phyloP scores from a whole-genome alignment of 495 filamentous ascomycete genomes.

The Gamarada debralockiae region DNA sequence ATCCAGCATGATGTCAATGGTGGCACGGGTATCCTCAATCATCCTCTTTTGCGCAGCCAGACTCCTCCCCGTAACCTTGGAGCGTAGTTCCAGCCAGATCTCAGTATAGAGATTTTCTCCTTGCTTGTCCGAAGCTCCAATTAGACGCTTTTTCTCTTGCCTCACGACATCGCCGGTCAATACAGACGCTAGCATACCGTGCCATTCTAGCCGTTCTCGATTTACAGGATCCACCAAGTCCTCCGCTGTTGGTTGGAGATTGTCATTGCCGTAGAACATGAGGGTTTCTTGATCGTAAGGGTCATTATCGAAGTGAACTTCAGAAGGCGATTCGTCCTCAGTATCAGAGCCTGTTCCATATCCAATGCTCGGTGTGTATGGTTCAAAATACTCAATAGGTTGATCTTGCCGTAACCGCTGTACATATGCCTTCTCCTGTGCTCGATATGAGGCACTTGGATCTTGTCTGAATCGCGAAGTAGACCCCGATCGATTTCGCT shows the following conservation, averaged over 20 bases:
- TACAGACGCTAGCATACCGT: constrained; percentile 93
- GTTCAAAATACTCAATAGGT: constrained; percentile 66
- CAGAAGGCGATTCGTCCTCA: constrained; percentile 87
- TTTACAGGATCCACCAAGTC: constrained; percentile 86
- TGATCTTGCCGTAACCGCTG: constrained; percentile 64
- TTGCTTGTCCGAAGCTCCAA: constrained; percentile 72
- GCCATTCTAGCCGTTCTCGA: constrained; percentile 93
- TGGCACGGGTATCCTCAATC: constrained; percentile 72
- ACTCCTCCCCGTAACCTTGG: constrained; percentile 77
- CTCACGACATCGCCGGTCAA: constrained; percentile 95
- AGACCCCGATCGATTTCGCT: constrained; percentile 48
- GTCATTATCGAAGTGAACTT: constrained; percentile 76
- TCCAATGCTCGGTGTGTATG: constrained; percentile 57
- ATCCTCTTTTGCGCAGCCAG: constrained; percentile 77
- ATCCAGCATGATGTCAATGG: constrained; percentile 69
- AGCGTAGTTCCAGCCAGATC: constrained; percentile 84
- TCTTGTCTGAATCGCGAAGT: constrained; percentile 51
- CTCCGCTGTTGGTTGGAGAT: constrained; percentile 81
- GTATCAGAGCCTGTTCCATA: constrained; percentile 76
- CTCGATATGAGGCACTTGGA: constrained; percentile 77
- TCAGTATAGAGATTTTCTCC: constrained; percentile 73
- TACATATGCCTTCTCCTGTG: constrained; percentile 79
- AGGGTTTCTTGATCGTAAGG: constrained; percentile 90
- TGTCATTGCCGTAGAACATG: constrained; percentile 81
- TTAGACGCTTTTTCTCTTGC: constrained; percentile 93